Base-by-base conservation (phyloP, 805 yeast genomes). In the Danielia oregonensis region DNA sequence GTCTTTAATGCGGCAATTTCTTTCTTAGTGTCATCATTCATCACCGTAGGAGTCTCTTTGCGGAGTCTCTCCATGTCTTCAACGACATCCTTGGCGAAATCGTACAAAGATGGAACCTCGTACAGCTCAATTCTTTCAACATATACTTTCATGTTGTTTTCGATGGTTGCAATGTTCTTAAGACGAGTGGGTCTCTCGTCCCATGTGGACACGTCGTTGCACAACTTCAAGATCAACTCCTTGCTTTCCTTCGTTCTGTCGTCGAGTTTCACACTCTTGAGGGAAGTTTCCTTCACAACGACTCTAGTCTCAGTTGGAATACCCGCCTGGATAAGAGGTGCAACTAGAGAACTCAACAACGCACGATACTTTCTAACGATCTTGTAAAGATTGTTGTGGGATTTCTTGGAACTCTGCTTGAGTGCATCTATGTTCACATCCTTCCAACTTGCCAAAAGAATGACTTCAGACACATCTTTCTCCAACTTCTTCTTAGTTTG, bases 401-500 rank as follows among this genome's bases (percentile, higher is more conserved):
- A 88, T 30, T 83, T 76, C 44, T 87, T 79, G 5, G 98, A 93
- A 59, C 96, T 86, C 59, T 89, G 97, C 48, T 86, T 88, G 50
- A 93, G 70, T 0, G 98, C 96, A 52, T 85, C 94, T 28, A 88
- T 77, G 51, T 93, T 94, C 9, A 88, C 89, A 62, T 93, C 99
- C 48, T 89, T 88, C 97, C 97, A 94, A 51, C 96, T 86, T 1
- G 98, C 97, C 11, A 93, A 68, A 29, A 86, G 62, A 27, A 93
- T 87, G 3, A 88, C 81, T 38, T 93, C 98, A 23, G 78, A 71
- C 8, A 93, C 75, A 32, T 87, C 87, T 52, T 89, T 91, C 39
- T 81, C 86, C 23, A 91, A 62, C 3, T 61, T 57, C 48, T 72
- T 76, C 55, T 71, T 79, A 1, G 71, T 70, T 1, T 52, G 51